phyloP scores from a whole-genome alignment of 1,139 yeast species.

The Debaryomyces coudertii region DNA sequence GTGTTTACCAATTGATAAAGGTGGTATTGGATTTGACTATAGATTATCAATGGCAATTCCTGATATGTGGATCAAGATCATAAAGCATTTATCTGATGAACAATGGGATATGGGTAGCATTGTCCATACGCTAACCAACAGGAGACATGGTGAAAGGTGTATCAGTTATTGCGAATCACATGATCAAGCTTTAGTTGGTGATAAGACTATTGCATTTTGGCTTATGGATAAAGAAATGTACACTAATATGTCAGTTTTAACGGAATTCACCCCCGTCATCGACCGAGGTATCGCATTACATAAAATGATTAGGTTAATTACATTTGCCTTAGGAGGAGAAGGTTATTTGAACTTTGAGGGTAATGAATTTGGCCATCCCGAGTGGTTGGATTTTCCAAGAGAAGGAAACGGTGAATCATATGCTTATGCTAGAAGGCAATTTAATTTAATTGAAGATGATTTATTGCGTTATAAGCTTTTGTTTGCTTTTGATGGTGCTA shows the following conservation, averaged over 20 bases:
- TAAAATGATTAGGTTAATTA: constrained; percentile 83
- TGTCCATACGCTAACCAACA: constrained; percentile 79
- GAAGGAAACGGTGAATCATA: constrained; percentile 85
- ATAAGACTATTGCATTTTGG: constrained; percentile 96
- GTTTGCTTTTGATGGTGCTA: constrained; percentile 77
- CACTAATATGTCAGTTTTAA: constrained; percentile 83
- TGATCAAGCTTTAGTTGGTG: constrained; percentile 97
- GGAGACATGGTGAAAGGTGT: constrained; percentile 88
- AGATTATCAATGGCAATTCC: constrained; percentile 97
- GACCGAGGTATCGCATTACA: constrained; percentile 91
- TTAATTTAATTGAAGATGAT: constrained; percentile 80
- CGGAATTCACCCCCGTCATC: constrained; percentile 73
- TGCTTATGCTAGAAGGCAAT: constrained; percentile 94
- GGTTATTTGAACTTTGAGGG: constrained; percentile 96
- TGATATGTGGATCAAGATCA: constrained; percentile 96
- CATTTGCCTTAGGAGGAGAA: constrained; percentile 92
- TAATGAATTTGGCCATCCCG: constrained; percentile 98
- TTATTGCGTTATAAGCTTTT: constrained; percentile 77
- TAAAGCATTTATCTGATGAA: constrained; percentile 83
- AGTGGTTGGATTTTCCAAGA: constrained; percentile 97
- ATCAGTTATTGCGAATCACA: constrained; percentile 95
- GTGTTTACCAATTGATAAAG: constrained; percentile 69
- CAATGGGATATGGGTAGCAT: constrained; percentile 90
- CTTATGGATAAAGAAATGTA: constrained; percentile 98
- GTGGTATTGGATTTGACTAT: constrained; percentile 94